Base-by-base conservation (phyloP, 257 asterid species). In the Verbena officinalis region DNA sequence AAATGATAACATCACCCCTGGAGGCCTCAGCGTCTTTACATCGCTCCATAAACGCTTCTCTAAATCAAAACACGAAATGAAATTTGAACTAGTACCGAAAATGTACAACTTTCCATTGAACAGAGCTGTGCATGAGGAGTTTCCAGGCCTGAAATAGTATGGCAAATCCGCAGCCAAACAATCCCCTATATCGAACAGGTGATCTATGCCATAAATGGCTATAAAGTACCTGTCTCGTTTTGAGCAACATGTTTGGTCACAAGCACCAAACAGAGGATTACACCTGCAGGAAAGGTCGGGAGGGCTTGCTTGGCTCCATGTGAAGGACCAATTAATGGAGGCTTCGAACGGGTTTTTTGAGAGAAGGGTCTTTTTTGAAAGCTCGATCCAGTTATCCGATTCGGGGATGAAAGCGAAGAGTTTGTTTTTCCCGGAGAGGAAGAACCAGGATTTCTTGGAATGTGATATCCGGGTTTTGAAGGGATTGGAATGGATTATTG, bases 321-420 rank as follows among this genome's bases (percentile, higher is more conserved):
- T 68, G 68, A 80, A 73, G 36, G 70, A 43, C 44, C 57, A 73
- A 19, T 73, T 70, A 53, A 62, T 45, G 19, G 73, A 65, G 19
- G 61, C 75, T n/a, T 53, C 9, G 3, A 73, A 69, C 8, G 62
- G 46, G 54, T 54, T 56, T 4, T 58, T 46, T 5, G 53, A 33
- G 11, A 59, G 59, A 54, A 30, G 15, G 44, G 58, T 27, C 10
- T 55, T 42, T 0, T 17, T 23, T 9, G 75, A 71, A 57, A 80
- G 67, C 43, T 50, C 58, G 54, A 76, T 59, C 85, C 85, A 80
- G 5, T 9, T 34, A 44, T 73, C 16, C 1, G 73, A 51, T 43
- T 69, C 70, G 0, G 82, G 82, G 48, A 76, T 82, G 42, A 62
- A 80, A 0, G 80, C 85, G 42, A 66, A 73, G n/a, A 69, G 20